Conservation (phyloP, 192 early-diverging fungal species). For the Coemansia umbellata region DNA sequence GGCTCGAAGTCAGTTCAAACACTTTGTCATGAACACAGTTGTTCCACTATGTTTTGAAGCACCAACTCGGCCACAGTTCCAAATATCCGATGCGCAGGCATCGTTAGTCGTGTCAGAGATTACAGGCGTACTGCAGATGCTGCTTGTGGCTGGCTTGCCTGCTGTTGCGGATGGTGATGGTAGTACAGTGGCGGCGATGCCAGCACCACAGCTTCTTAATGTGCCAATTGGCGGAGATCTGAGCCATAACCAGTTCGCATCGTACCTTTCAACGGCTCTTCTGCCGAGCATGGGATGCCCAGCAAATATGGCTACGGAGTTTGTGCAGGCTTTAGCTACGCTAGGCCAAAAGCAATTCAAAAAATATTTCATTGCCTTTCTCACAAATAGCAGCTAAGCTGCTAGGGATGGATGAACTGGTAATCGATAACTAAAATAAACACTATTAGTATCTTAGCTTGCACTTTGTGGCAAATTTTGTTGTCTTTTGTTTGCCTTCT, state of each 20-base stretch:
- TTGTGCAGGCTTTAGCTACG: constrained; percentile 69
- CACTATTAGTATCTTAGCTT: not conserved
- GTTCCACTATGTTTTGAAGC: constrained; percentile 76
- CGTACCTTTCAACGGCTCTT: constrained; percentile 30
- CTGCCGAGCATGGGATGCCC: constrained; percentile 56
- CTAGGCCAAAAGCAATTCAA: constrained; percentile 64
- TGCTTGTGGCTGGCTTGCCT: constrained; percentile 32
- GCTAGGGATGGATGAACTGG: not conserved
- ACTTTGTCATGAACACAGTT: constrained; percentile 73
- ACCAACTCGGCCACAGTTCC: constrained; percentile 69
- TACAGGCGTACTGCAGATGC: constrained; percentile 52
- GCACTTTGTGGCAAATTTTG: not conserved
- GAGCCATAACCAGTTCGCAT: constrained; percentile 39
- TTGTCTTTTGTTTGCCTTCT: constrained; percentile 3
- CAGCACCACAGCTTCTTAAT: constrained; percentile 24
- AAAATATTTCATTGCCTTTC: constrained; percentile 59
- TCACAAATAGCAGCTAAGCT: constrained; percentile 14
- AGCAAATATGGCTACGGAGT: constrained; percentile 60
- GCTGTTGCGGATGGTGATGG: constrained; percentile 27
- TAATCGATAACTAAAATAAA: not conserved
- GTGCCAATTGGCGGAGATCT: constrained; percentile 36
- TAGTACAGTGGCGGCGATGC: constrained; percentile 15
- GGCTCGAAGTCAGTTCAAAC: constrained; percentile 54
- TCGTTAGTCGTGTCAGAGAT: constrained; percentile 58
- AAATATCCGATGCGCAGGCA: constrained; percentile 70